phyloP scores from a whole-genome alignment of 2,329 filamentous ascomycete species.

The Cladorrhinum sp. region DNA sequence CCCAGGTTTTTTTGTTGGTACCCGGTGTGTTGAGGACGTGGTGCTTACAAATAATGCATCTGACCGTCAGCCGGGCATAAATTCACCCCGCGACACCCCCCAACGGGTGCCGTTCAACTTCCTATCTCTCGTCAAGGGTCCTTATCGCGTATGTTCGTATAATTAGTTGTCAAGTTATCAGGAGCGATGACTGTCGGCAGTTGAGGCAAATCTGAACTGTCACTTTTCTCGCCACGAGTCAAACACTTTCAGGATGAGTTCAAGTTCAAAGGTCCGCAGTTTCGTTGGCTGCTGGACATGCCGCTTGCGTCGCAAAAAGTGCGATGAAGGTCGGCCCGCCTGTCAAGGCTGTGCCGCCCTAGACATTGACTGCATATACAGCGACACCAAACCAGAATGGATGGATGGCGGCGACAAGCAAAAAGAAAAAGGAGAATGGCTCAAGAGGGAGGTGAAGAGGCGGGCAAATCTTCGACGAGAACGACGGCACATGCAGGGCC shows the following conservation, averaged over 20 bases:
- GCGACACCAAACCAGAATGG: conserved; percentile 53
- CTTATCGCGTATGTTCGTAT: too few species aligned
- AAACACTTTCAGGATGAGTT: not conserved
- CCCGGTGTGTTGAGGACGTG: too few species aligned
- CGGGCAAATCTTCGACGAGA: conserved; percentile 51
- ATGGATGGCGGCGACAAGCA: conserved; percentile 53
- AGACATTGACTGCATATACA: conserved; percentile 56
- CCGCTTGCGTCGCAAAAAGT: conserved; percentile 59
- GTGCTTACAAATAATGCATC: too few species aligned
- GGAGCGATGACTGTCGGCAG: too few species aligned
- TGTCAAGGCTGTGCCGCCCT: conserved; percentile 52
- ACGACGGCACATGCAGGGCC: conserved; percentile 44
- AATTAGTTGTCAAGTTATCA: too few species aligned
- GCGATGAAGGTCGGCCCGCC: conserved; percentile 51
- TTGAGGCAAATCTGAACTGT: too few species aligned
- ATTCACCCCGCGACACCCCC: too few species aligned
- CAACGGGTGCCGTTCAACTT: too few species aligned
- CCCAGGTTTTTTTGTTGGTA: too few species aligned
- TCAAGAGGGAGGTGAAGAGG: conserved; percentile 58
- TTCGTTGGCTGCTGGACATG: conserved; percentile 59
- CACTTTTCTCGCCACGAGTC: too few species aligned
- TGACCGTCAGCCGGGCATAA: too few species aligned
- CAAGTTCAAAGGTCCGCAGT: conserved; percentile 36
- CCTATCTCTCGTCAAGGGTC: too few species aligned
- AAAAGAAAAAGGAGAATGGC: conserved; percentile 47